Evolutionary conservation across 2,329 filamentous ascomycete species (phyloP).

Genomic region (Mycogone perniciosa): DNA sequence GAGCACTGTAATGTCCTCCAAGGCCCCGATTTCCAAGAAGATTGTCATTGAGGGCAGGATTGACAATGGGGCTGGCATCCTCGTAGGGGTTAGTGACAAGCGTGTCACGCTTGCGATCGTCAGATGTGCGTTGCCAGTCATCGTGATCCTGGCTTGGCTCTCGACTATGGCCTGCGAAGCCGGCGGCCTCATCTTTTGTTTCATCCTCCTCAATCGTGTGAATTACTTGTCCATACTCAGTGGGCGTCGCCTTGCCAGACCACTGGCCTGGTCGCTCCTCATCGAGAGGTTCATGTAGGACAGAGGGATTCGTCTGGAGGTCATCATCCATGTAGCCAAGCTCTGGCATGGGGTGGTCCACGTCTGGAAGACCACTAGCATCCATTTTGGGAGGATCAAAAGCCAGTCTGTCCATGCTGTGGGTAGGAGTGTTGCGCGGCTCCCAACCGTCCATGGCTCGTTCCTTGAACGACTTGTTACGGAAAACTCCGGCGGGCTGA

Average conservation of each 20-base stretch:
- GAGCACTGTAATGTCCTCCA: conserved; percentile 34
- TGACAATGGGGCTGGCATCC: conserved; percentile 55
- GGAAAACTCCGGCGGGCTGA: conserved; percentile 44
- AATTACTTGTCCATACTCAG: conserved; percentile 22
- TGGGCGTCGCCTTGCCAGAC: conserved; percentile 50
- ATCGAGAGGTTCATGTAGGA: conserved; percentile 68
- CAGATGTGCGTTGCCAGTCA: conserved; percentile 57
- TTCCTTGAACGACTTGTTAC: conserved; percentile 62
- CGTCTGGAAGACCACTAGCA: conserved; percentile 62
- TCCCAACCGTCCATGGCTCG: conserved; percentile 51
- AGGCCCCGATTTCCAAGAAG: conserved; percentile 38
- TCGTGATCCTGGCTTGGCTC: conserved; percentile 53
- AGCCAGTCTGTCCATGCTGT: conserved; percentile 53
- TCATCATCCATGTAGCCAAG: conserved; percentile 64
- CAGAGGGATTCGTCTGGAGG: conserved; percentile 76
- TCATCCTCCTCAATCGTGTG: conserved; percentile 24
- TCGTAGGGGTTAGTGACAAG: conserved; percentile 63
- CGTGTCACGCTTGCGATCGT: conserved; percentile 59
- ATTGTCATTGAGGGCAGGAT: conserved; percentile 45
- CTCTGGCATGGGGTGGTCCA: conserved; percentile 68
- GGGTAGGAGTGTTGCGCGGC: conserved; percentile 49
- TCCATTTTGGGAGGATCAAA: conserved; percentile 53
- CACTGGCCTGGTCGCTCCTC: conserved; percentile 38
- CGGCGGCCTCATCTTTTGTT: conserved; percentile 47
- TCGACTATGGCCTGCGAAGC: conserved; percentile 44